phyloP scores from a whole-genome alignment of 2,329 filamentous ascomycete species.

The Penicillium occitanis region DNA sequence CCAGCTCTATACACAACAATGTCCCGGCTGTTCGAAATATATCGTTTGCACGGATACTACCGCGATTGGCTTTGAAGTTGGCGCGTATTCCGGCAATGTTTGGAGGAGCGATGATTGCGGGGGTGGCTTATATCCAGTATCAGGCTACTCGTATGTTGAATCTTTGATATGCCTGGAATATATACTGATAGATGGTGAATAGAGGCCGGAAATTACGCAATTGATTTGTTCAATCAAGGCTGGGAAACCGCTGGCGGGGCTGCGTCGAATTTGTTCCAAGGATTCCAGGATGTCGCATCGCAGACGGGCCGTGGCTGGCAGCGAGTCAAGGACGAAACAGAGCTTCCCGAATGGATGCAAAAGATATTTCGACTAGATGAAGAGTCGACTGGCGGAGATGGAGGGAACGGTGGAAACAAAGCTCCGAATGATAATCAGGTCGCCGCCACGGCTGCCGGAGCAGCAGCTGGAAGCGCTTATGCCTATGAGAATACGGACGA shows the following conservation, averaged over 20 bases:
- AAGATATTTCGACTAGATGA: slow-evolving; percentile 66
- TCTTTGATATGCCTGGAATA: not conserved
- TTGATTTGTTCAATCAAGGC: slow-evolving; percentile 72
- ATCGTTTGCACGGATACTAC: slow-evolving; percentile 69
- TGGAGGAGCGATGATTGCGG: slow-evolving; percentile 81
- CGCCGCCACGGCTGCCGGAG: slow-evolving; percentile 59
- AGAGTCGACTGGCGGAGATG: slow-evolving; percentile 53
- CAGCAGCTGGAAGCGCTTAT: slow-evolving; percentile 73
- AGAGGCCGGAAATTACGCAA: slow-evolving; percentile 74
- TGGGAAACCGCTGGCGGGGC: slow-evolving; percentile 69
- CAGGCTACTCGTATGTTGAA: slow-evolving; percentile 75
- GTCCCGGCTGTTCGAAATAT: slow-evolving; percentile 62
- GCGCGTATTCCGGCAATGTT: slow-evolving; percentile 85
- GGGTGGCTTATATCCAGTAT: slow-evolving; percentile 90
- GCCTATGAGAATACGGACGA: slow-evolving; percentile 68
- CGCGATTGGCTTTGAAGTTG: slow-evolving; percentile 88
- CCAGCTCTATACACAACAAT: slow-evolving; percentile 77
- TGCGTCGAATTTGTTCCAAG: slow-evolving; percentile 68
- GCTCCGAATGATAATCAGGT: slow-evolving; percentile 57
- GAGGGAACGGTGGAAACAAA: slow-evolving; percentile 45
- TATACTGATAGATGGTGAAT: slow-evolving; percentile 14
- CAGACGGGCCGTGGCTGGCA: slow-evolving; percentile 81
- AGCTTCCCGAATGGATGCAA: slow-evolving; percentile 75
- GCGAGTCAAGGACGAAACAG: slow-evolving; percentile 75
- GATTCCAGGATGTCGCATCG: slow-evolving; percentile 70